These are phyloP conservation scores for Plectosphaerella cucumerina DNA, from an alignment of 2,329 filamentous ascomycete genomes.

Conservation along the genomic window DNA sequence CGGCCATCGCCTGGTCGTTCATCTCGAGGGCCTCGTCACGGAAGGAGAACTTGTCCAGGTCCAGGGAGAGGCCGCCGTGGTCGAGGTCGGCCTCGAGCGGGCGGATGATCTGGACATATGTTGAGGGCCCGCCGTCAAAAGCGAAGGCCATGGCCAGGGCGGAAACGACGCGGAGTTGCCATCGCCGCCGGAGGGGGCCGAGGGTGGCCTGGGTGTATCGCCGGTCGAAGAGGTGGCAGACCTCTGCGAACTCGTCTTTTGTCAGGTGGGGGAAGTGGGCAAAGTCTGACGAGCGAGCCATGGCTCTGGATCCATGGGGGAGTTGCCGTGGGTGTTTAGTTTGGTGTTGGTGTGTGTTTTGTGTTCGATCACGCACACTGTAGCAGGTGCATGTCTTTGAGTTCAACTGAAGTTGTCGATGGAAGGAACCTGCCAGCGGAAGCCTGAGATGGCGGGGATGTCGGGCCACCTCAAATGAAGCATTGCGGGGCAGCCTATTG, in stretches of 20 bases:
- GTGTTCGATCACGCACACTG: no score
- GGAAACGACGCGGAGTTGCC: conserved; percentile 50
- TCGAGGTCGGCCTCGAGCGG: conserved; percentile 42
- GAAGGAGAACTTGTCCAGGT: conserved; percentile 43
- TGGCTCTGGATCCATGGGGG: neutral
- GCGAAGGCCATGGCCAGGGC: conserved; percentile 43
- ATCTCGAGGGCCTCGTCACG: conserved; percentile 18
- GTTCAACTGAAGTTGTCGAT: no score
- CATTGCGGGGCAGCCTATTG: no score
- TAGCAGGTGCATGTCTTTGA: no score
- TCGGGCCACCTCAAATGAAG: no score
- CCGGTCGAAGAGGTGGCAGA: conserved; percentile 58
- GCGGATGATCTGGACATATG: conserved; percentile 53
- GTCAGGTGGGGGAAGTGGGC: conserved; percentile 58
- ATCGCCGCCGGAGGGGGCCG: conserved; percentile 47
- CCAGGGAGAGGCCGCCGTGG: conserved; percentile 40
- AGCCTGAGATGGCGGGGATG: no score
- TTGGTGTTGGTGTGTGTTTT: no score
- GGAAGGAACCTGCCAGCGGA: no score
- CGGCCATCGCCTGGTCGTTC: conserved; percentile 42
- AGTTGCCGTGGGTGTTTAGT: no score
- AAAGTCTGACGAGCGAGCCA: conserved; percentile 22
- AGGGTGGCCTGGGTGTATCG: conserved; percentile 55
- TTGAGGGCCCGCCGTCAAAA: conserved; percentile 38
- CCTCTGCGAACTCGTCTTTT: conserved; percentile 58